Conservation (phyloP, 2,329 filamentous ascomycete species). For the Cucurbitaria berberidis region DNA sequence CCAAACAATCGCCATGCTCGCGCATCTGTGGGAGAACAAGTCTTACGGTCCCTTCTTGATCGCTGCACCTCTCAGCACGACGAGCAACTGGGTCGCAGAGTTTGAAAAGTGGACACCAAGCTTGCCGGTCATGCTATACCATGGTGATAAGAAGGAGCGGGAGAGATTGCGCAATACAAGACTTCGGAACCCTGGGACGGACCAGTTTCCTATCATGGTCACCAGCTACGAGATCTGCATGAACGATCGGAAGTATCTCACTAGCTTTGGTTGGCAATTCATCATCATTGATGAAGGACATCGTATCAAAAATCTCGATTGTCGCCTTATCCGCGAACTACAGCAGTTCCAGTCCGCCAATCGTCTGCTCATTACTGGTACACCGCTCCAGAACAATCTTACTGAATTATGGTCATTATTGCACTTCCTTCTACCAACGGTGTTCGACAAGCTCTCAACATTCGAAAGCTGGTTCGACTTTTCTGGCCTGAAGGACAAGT, state of each 20-base stretch:
- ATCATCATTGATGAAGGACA: constrained; percentile 99
- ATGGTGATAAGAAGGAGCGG: constrained; percentile 81
- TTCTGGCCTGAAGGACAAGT: constrained; percentile 84
- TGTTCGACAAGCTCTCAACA: constrained; percentile 90
- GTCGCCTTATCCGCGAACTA: constrained; percentile 85
- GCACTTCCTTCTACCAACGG: constrained; percentile 89
- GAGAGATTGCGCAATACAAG: constrained; percentile 74
- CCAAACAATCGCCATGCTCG: constrained; percentile 86
- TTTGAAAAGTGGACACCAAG: constrained; percentile 88
- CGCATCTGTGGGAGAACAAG: constrained; percentile 84
- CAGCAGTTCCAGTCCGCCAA: constrained; percentile 90
- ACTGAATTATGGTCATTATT: constrained; percentile 93
- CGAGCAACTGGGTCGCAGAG: constrained; percentile 96
- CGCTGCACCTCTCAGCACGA: constrained; percentile 85
- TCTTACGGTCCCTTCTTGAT: constrained; percentile 90
- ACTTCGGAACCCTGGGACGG: constrained; percentile 71
- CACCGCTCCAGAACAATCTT: constrained; percentile 93
- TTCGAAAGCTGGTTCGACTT: constrained; percentile 99
- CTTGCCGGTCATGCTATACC: constrained; percentile 89
- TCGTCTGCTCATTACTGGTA: constrained; percentile 90
- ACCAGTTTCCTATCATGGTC: constrained; percentile 86
- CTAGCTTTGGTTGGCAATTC: constrained; percentile 91
- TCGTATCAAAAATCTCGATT: constrained; percentile 95
- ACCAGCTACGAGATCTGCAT: constrained; percentile 97
- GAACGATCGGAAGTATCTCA: constrained; percentile 81